These are phyloP conservation scores for Candida ponderosae DNA, from an alignment of 805 yeast species.

Conservation along the genomic window DNA sequence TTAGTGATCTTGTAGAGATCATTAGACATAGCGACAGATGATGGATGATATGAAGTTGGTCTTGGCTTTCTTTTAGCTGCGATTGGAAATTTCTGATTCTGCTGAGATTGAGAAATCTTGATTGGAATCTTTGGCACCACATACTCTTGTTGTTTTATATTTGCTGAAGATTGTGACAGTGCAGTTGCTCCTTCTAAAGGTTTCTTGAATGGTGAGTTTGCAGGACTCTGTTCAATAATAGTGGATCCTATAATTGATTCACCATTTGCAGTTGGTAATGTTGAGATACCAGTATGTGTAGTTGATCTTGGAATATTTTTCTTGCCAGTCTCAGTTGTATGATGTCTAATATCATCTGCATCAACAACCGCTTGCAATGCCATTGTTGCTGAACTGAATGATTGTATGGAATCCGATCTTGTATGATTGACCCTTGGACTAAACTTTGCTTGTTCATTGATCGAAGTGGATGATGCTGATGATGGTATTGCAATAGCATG, in stretches of 20 bases:
- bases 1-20: constrained; percentile 5
- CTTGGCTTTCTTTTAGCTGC: constrained; percentile 59
- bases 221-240: constrained; percentile 17
- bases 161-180: constrained; percentile 7
- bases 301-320: constrained; percentile 25
- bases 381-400: constrained; percentile 49
- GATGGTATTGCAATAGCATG: constrained; percentile 45
- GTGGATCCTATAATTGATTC: constrained; percentile 9
- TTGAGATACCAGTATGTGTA: constrained; percentile 23
- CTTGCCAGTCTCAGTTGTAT: constrained; percentile 5
- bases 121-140: constrained; percentile 18
- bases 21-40: constrained; percentile 19
- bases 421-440: constrained; percentile 20
- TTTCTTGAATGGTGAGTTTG: constrained; percentile 4
- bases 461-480: constrained; percentile 24
- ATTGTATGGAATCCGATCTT: constrained; percentile 30
- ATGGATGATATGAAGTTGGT: constrained; percentile 81
- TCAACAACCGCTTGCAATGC: constrained; percentile 71
- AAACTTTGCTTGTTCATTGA: constrained; percentile 13
- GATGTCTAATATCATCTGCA: constrained; percentile 36
- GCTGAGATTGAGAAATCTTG: constrained; percentile 1
- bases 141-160: constrained; percentile 3
- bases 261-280: constrained; percentile 4
- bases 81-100: constrained; percentile 19
- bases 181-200: constrained; percentile 17